Base-by-base conservation (phyloP, 2,329 filamentous ascomycete species). In the Ramichloridium luteum region DNA sequence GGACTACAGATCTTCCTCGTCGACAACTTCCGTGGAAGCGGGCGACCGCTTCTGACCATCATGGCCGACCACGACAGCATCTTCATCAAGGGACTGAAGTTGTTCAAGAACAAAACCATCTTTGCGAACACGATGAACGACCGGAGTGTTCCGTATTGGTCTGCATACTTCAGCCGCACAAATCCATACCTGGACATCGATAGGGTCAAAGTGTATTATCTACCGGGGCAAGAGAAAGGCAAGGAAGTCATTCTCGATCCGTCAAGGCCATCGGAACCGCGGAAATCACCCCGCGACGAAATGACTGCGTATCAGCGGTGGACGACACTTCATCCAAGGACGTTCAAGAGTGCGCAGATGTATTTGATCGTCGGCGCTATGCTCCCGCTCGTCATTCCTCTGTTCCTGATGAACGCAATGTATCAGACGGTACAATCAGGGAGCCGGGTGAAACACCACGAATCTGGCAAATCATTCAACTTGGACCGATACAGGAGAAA, bases 41-140 rank as follows among this genome's bases (percentile, higher is more conserved):
- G 73, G n/a, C 71, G 76, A 25, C 83, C 86, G 0, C 64, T 96
- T 6, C 68, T 96, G 13, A 70, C 80, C 29, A 67, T 94, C 6
- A 67, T 96, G 16, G 81, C 86, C 4, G 86, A 93, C 43, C 76
- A 79, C 0, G 70, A 78, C 30, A 86, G 80, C 39, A 80, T 93
- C 44, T 96, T 96, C 59, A 79, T 93, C 47, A 72, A 72, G 17
- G 86, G 77, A 0, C 65, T 96, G 27, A 68, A 72, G 38, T 70
- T 65, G 44, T 96, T 96, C 61, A 72, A 76, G 53, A 68, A 80
- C 33, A 77, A 76, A 36, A 80, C 74, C 3, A 61, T 93, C 1
- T 96, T 96, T 55, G 69, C 79, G 25, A 96, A 96, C 51, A 76
- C 93, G 28, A 62, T 80, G 50, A 93, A 94, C 55, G 88, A 96